Base-by-base conservation (phyloP, 352 stramenopile genomes). In the Pythium apleroticum region DNA sequence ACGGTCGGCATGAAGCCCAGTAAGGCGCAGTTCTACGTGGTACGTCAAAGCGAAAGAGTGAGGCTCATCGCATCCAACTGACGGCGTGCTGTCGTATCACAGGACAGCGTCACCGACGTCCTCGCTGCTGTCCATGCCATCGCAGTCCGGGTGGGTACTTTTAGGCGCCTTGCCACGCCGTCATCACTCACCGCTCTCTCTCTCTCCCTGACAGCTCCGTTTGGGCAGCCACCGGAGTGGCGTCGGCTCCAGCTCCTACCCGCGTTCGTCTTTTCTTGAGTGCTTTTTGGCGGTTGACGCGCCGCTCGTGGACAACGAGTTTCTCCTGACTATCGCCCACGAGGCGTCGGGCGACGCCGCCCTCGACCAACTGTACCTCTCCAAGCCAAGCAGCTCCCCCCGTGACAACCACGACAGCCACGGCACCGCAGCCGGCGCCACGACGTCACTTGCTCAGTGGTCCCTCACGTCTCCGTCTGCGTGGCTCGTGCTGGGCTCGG, bases 1-100 rank as follows among this genome's bases (percentile, higher is more conserved):
- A 99, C 96, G 0, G 95, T 99, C 3, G 97, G 97, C 1, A 98
- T 98, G 79, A 99, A 99, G 69, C 97, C 97, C 1, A 98, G 90
- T 69, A 86, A 84, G 45, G 97, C 97, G n/a, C 88, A 96, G 41
- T 97, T 84, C 65, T 99, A 98, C 68, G 76, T 99, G 60, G 82
- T 91, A 66, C 37, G 75, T 71, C 37, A 19, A 4, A 22, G 19
- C 53, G 3, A 48, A 3, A 19, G 4, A 28, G 28, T 35, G 7
- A 30, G 20, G 2, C n/a, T 52, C 27, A 9, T n/a, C 3, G 7
- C 2, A 39, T 50, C 22, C 8, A 19, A 22, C 28, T 31, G 19
- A 33, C 19, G 7, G 6, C 19, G 45, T 5, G 41, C 17, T 35
- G 3, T 41, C 20, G 19, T 6, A 31, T 22, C 14, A 46, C 46